Evolutionary conservation across 176 grass and related monocot genomes (phyloP).

Genomic region (Metroxylon sagu): DNA sequence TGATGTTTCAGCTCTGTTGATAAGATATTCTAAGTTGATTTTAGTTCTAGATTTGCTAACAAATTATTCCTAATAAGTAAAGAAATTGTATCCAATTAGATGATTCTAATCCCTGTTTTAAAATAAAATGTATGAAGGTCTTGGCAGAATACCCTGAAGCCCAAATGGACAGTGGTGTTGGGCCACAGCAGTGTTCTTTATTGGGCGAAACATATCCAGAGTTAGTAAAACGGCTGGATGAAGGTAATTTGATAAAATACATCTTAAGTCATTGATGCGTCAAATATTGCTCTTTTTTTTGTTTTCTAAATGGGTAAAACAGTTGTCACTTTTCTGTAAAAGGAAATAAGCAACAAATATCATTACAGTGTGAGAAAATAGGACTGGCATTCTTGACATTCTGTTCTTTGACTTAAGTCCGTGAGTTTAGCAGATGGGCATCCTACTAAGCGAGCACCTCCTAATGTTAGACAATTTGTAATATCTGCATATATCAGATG

Average conservation of each 20-base stretch:
- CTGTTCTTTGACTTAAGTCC: no score
- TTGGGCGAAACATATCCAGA: slow-evolving; percentile 52
- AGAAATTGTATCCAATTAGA: slow-evolving; percentile 1
- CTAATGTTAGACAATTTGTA: no score
- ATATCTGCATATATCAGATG: no score
- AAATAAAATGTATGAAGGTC: slow-evolving; percentile 39
- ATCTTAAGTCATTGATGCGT: background rate
- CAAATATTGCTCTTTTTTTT: background rate
- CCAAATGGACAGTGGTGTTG: slow-evolving; percentile 25
- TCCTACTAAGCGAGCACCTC: no score
- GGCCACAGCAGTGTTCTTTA: slow-evolving; percentile 37
- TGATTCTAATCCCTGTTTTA: slow-evolving; percentile 22
- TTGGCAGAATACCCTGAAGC: slow-evolving; percentile 72
- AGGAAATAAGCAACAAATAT: no score
- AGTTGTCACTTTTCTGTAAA: no score
- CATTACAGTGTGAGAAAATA: no score
- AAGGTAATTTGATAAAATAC: slow-evolving; percentile 50
- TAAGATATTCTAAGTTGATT: no score
- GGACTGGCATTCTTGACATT: no score
- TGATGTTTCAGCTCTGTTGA: slow-evolving; percentile 24
- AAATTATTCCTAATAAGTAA: slow-evolving; percentile 1
- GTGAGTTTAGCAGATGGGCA: no score
- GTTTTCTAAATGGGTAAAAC: background rate
- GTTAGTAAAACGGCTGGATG: slow-evolving; percentile 58
- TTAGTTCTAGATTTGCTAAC: background rate